Evolutionary conservation across 768 basidiomycete species (phyloP).

Genomic region (Pulveroboletus sp.): DNA sequence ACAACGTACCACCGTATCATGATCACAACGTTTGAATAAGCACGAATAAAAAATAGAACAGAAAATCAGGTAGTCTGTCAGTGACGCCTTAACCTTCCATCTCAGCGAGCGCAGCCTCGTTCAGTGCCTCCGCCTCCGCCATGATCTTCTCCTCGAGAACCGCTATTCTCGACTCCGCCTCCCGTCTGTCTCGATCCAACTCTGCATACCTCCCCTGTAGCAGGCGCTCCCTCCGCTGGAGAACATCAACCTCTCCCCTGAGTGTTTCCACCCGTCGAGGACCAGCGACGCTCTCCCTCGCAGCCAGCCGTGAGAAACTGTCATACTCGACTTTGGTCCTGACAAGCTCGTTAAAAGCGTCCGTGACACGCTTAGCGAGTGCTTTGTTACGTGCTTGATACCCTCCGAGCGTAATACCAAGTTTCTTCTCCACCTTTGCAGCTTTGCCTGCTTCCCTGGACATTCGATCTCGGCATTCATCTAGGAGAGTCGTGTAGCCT

Average conservation of each 20-base stretch:
- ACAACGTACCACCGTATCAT: too few relatives aligned
- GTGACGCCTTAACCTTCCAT: conserved; percentile 38
- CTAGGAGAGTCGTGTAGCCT: conserved; percentile 60
- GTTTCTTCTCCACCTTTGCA: conserved; percentile 85
- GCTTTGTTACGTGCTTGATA: conserved; percentile 74
- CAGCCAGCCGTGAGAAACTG: conserved; percentile 69
- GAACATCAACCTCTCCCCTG: conserved; percentile 79
- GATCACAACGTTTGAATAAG: not conserved
- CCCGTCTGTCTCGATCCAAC: conserved; percentile 63
- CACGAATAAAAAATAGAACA: conserved; percentile 6
- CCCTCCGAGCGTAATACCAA: conserved; percentile 83
- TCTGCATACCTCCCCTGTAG: conserved; percentile 86
- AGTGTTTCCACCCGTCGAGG: conserved; percentile 75
- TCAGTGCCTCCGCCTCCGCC: conserved; percentile 76
- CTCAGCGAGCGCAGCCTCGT: conserved; percentile 69
- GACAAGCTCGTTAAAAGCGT: conserved; percentile 69
- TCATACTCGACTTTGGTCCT: conserved; percentile 65
- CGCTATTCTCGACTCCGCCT: conserved; percentile 53
- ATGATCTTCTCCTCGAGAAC: conserved; percentile 82
- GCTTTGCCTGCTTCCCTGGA: conserved; percentile 76
- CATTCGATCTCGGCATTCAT: conserved; percentile 65
- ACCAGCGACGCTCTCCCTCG: conserved; percentile 69
- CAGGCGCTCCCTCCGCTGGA: conserved; percentile 70
- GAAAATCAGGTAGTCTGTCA: not conserved
- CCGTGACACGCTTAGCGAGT: conserved; percentile 56